Base-by-base conservation (phyloP, 768 basidiomycete species). In the Piloderma croceum region DNA sequence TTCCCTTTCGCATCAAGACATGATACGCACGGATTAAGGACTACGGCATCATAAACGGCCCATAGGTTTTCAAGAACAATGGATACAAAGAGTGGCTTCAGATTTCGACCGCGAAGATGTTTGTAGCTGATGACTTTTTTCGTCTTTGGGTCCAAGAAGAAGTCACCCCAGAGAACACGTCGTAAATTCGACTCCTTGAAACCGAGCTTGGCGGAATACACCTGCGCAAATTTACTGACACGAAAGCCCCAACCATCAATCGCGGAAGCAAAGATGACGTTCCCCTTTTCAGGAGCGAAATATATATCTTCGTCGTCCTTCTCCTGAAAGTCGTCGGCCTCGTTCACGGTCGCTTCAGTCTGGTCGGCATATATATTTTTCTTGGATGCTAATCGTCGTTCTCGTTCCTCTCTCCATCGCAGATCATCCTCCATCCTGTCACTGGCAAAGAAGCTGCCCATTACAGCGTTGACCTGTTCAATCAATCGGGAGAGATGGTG, bases 221-320 rank as follows among this genome's bases (percentile, higher is more conserved):
- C 68, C 56, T 92, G 82, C 0, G 96, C 91, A 53, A 99, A 99
- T 57, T 90, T 90, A 33, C 83, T 81, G 6, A 97, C 73, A 32
- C 94, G 77, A 66, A 99, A 99, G 0, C 93, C 96, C 94, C 94
- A 98, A 4, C 94, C 92, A 49, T 97, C 91, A 41, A 97, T 79
- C 3, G 94, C 96, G 22, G 87, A 91, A 1, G 93, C 88, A 57
- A 99, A 99, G 23, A 98, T 74, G 32, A 99, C 96, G 56, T 97
- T 98, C 15, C 96, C 96, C 38, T 79, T 76, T 56, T 92, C 90
- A 0, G 96, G 96, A 0, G 91, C 88, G 51, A 99, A 98, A 63
- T 98, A 98, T 40, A 98, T 83, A 59, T 93, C 90, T 58, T 94
- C 92, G 52, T 98, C 96, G 54, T 98, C 93, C 58, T 90, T 90